Conservation (phyloP, 2,329 filamentous ascomycete genomes). For the Aspergillus costaricaensis region DNA sequence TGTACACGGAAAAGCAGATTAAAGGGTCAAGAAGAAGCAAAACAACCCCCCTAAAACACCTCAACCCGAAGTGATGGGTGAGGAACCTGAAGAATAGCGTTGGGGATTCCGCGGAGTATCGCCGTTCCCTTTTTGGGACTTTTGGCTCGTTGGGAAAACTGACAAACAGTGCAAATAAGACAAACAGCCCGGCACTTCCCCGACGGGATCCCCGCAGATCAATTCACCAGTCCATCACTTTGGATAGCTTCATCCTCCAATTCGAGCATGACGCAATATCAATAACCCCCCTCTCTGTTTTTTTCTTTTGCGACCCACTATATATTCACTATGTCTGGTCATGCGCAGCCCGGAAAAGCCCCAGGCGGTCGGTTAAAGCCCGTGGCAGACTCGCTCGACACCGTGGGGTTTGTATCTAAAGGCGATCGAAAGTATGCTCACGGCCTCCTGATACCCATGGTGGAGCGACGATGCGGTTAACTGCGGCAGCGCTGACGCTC, state of each 20-base stretch:
- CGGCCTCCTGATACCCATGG: not conserved
- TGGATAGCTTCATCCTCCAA: not conserved
- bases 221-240: not conserved
- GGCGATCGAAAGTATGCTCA: constrained; percentile 74
- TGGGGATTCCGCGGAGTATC: constrained; percentile 7
- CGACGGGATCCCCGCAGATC: not conserved
- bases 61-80: not conserved
- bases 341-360: constrained; percentile 21
- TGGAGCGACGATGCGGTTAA: not conserved
- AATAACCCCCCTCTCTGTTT: not conserved
- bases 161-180: constrained; percentile 12
- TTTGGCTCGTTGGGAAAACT: constrained; percentile 25
- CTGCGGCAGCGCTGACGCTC: constrained; percentile 22
- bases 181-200: constrained; percentile 10
- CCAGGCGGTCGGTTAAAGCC: constrained; percentile 63
- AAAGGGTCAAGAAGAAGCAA: not conserved
- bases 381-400: constrained; percentile 75
- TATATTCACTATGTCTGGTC: constrained; percentile 23
- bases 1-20: not conserved
- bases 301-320: not conserved
- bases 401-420: constrained; percentile 84
- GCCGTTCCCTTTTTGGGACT: not conserved
- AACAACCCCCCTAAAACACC: not conserved
- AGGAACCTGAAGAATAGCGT: not conserved
- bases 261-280: not conserved